Evolutionary conservation across 768 basidiomycete species (phyloP), one percentile per base, ranked within the genome.

Genomic region (Lactarius hengduanensis): DNA sequence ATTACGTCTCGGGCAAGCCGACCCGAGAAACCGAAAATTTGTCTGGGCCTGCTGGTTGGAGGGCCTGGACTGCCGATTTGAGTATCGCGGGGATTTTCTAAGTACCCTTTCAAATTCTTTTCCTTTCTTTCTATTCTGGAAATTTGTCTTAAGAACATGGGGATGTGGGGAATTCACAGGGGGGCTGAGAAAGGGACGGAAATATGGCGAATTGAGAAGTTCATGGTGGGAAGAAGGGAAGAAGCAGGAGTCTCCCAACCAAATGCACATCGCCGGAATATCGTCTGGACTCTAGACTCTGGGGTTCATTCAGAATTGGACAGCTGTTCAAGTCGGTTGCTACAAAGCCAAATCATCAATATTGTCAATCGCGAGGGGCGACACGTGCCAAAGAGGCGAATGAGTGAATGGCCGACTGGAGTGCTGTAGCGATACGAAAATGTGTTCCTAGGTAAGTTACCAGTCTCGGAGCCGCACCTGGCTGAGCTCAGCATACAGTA

Each of bases 41-140:
- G 28, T 58, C 56, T 38, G 28, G 54, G 28, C n/a, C 30, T 32
- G 10, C 36, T 59, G 38, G 38, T 7, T 59, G 28, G 20, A 15
- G 20, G 10, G 38, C 26, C 15, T 38, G 43, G 26, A 22, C n/a
- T 18, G 18, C 36, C 36, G 11, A 38, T 50, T 41, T 20, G 53
- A 60, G 54, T 26, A 13, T 34, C 10, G 22, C 15, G 43, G 36
- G 45, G 57, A 32, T 32, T 57, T 53, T 58, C 57, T 22, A 43
- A 40, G 65, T 26, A 57, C 45, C 43, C 43, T 34, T 62, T 50
- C 47, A 62, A 40, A 61, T 20, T 50, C 60, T 28, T n/a, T 55
- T 38, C 40, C 60, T 36, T 55, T 55, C 53, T 26, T 36, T 66
- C 53, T 60, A 4, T 55, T 59, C 30, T 28, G 38, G 43, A 38